A percentile compares a stretch with the other conserved stretches of the same genome.
These are phyloP conservation scores for Vitis cinerea DNA, from an alignment of 164 flowering plant species.

Conservation along the genomic window DNA sequence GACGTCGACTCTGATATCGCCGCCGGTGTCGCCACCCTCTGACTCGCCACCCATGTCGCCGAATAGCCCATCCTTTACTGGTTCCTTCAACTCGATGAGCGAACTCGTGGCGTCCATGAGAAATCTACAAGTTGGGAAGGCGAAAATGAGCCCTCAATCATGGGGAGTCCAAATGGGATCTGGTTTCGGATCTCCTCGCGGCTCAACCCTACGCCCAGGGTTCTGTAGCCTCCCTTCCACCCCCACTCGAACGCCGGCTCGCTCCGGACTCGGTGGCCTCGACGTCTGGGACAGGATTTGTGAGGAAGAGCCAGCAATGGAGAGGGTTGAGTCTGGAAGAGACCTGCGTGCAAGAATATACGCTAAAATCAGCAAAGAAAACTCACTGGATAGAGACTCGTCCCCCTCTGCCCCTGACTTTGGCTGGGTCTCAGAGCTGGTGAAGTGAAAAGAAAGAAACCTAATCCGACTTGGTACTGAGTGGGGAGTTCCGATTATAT, in stretches of 20 bases:
- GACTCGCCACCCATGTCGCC: conserved; percentile 55
- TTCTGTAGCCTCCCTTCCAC: conserved; percentile 42
- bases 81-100: conserved; percentile 16
- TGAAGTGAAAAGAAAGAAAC: conserved; percentile 24
- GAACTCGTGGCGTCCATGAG: conserved; percentile 38
- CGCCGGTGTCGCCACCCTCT: conserved; percentile 37
- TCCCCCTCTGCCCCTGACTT: conserved; percentile 30
- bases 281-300: conserved; percentile 32
- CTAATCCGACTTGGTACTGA: background rate
- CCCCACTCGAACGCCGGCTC: conserved; percentile 33
- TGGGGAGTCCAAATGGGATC: conserved; percentile 28
- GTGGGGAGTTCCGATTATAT: background rate
- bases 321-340: conserved; percentile 77
- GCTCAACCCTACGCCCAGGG: conserved; percentile 28
- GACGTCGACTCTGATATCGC: conserved; percentile 30
- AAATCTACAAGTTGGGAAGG: conserved; percentile 32
- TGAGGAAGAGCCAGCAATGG: conserved; percentile 61
- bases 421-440: conserved; percentile 48
- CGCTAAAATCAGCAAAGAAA: conserved; percentile 64
- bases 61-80: conserved; percentile 3
- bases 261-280: conserved; percentile 20
- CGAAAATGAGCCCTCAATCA: conserved; percentile 16
- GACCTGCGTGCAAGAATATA: conserved; percentile 58
- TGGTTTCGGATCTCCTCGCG: conserved; percentile 28
- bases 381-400: conserved; percentile 47